A percentile compares a stretch with the other conserved stretches of the same genome.
Conservation (phyloP, 164 flowering plant genomes). For the Sedum album region DNA sequence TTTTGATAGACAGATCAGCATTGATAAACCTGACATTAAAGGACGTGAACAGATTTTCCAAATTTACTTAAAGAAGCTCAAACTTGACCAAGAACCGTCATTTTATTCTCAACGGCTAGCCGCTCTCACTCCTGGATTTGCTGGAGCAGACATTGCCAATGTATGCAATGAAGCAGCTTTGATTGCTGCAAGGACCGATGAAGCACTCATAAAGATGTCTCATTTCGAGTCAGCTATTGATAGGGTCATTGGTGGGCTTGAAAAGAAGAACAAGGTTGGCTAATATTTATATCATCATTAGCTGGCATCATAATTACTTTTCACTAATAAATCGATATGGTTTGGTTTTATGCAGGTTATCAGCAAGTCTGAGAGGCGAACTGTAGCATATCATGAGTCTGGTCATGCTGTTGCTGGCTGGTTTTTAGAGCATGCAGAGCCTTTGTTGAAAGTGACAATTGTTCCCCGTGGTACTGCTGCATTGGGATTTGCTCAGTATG, state of each 20-base stretch:
- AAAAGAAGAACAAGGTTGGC: constrained; percentile 81
- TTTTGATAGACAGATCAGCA: constrained; percentile 73
- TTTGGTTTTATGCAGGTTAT: constrained; percentile 49
- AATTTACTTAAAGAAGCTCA: constrained; percentile 55
- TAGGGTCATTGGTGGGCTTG: constrained; percentile 81
- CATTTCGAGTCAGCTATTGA: constrained; percentile 88
- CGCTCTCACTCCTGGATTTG: constrained; percentile 88
- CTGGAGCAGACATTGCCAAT: constrained; percentile 95
- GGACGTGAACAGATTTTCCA: constrained; percentile 77
- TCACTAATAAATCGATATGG: neutral
- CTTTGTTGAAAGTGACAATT: constrained; percentile 82
- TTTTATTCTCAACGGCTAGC: constrained; percentile 76
- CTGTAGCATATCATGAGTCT: constrained; percentile 94
- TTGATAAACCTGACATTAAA: constrained; percentile 81
- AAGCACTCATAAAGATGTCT: constrained; percentile 42
- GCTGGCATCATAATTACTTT: too few species aligned
- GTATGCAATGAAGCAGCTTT: constrained; percentile 89
- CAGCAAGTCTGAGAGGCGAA: constrained; percentile 72
- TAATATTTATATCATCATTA: too few species aligned
- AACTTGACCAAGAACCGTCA: constrained; percentile 68
- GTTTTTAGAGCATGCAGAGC: constrained; percentile 89
- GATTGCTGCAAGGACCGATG: constrained; percentile 72
- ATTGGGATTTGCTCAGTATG: constrained; percentile 93
- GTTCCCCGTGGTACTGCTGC: constrained; percentile 98
- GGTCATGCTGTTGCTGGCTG: constrained; percentile 96